Conservation (phyloP, 768 basidiomycete genomes). For the Termitomyces sp. region DNA sequence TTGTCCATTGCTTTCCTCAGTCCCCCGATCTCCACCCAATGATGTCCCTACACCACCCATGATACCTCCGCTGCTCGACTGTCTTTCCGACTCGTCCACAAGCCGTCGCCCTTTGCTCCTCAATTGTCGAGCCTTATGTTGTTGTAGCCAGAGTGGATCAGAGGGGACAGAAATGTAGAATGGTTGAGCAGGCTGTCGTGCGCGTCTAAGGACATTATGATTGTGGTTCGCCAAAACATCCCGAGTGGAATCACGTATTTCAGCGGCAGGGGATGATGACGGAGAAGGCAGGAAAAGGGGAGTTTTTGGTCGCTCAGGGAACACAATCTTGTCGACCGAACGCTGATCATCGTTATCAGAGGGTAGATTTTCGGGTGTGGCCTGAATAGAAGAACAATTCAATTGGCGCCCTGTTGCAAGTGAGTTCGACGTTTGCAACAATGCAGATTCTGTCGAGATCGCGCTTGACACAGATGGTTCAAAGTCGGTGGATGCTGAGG, state of each 20-base stretch:
- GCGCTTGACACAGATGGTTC: neutral
- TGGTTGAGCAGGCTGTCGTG: neutral
- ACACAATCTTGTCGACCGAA: neutral
- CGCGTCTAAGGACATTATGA: neutral
- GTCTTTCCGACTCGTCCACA: neutral
- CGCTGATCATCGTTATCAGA: neutral
- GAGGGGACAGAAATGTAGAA: slow-evolving; percentile 28
- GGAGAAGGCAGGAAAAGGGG: slow-evolving; percentile 50
- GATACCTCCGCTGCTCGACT: neutral
- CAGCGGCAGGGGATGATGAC: slow-evolving; percentile 22
- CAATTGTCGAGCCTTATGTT: slow-evolving; percentile 6
- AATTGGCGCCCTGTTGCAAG: neutral
- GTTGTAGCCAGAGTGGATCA: slow-evolving; percentile 22
- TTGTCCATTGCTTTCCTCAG: neutral
- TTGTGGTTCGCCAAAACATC: neutral
- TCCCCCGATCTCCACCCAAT: neutral
- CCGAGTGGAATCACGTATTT: neutral
- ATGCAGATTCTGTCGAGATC: neutral
- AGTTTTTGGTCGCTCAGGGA: slow-evolving; percentile 16
- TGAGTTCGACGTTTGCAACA: neutral
- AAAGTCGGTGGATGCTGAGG: neutral
- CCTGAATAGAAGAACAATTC: neutral
- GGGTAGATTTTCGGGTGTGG: neutral
- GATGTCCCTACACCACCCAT: neutral
- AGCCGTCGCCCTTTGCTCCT: neutral